These are phyloP conservation scores for Xylaria sp. DNA, from an alignment of 2,329 filamentous ascomycete genomes.

Conservation along the genomic window DNA sequence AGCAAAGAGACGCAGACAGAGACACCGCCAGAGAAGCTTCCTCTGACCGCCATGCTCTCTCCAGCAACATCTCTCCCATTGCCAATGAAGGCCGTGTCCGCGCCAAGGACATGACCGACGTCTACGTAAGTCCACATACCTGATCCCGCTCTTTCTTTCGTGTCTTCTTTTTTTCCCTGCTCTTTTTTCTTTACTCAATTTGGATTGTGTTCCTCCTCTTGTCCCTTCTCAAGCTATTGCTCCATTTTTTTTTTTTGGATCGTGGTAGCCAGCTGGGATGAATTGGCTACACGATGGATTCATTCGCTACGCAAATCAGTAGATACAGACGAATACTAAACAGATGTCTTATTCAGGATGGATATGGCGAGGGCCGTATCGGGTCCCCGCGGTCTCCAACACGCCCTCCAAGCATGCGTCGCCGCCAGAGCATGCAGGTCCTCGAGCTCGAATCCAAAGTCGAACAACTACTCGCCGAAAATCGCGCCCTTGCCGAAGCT, in stretches of 20 bases:
- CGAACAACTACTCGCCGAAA: conserved; percentile 87
- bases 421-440: conserved; percentile 96
- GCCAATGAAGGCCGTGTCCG: conserved; percentile 89
- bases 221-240: conserved; percentile 18
- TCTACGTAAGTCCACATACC: conserved; percentile 79
- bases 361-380: conserved; percentile 87
- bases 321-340: not conserved
- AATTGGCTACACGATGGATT: conserved; percentile 6
- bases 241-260: conserved; percentile 10
- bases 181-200: not conserved
- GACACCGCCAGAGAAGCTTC: conserved; percentile 51
- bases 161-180: not conserved
- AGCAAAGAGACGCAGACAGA: conserved; percentile 35
- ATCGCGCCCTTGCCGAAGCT: conserved; percentile 80
- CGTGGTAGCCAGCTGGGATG: not conserved
- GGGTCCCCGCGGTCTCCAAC: conserved; percentile 92
- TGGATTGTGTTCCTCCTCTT: not conserved
- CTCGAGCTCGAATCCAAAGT: conserved; percentile 89
- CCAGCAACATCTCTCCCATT: conserved; percentile 68
- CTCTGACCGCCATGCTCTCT: conserved; percentile 45
- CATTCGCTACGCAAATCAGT: not conserved
- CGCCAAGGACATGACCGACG: conserved; percentile 87
- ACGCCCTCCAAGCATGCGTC: conserved; percentile 93
- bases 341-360: conserved; percentile 71
- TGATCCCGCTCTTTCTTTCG: not conserved